Percentiles rank a stretch among this genome's conserved stretches.
phyloP scores from a whole-genome alignment of 305 asterid species.

The Lippia alba region DNA sequence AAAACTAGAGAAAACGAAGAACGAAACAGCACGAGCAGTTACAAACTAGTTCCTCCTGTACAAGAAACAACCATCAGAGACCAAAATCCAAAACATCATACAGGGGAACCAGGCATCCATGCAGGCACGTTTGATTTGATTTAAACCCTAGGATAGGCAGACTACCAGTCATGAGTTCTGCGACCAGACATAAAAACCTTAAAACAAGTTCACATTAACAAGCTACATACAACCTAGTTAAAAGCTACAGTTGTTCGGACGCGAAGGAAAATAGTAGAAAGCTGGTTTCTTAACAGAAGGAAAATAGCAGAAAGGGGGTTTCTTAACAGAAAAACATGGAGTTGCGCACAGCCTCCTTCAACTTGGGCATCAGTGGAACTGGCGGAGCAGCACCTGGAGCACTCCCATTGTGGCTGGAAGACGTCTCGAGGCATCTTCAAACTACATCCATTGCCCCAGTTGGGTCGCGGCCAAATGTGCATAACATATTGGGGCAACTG shows the following conservation, averaged over 20 bases:
- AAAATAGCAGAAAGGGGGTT: background rate
- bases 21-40: too few species aligned
- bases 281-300: constrained; percentile 42
- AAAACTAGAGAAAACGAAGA: too few species aligned
- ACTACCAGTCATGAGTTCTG: too few species aligned
- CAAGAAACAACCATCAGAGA: too few species aligned
- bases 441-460: constrained; percentile 92
- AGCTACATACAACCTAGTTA: background rate
- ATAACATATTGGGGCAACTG: constrained; percentile 92
- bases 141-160: too few species aligned
- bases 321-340: constrained; percentile 83
- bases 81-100: too few species aligned
- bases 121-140: too few species aligned
- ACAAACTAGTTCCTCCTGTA: too few species aligned
- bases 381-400: constrained; percentile 68
- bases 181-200: too few species aligned
- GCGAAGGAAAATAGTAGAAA: background rate
- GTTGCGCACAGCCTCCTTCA: constrained; percentile 65
- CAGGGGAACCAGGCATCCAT: too few species aligned
- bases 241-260: background rate
- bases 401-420: constrained; percentile 70
- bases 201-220: too few species aligned
- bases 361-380: constrained; percentile 71
- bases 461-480: constrained; percentile 98
- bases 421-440: constrained; percentile 85